A percentile compares a stretch with the other conserved stretches of the same genome.
phyloP scores from a whole-genome alignment of 202 grass and related monocot genomes.

The Bolboschoenoplectus hybrid region DNA sequence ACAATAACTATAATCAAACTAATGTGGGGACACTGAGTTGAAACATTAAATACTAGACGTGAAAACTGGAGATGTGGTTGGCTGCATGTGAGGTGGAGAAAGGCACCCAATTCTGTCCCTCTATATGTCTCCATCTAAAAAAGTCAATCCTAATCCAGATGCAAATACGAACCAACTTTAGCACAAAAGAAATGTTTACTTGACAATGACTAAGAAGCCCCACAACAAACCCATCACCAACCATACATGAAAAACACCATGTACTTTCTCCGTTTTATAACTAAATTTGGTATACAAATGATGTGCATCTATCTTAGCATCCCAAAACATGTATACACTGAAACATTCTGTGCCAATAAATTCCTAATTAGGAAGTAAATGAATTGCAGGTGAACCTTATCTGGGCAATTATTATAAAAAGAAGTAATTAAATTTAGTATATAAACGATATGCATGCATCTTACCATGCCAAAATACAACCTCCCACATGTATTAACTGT shows the following conservation, averaged over 20 bases:
- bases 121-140: constrained; percentile 6
- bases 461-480: neutral
- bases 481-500: neutral
- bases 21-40: constrained; percentile 4
- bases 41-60: constrained; percentile 4
- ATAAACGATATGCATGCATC: neutral
- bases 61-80: constrained; percentile 19
- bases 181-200: constrained; percentile 50
- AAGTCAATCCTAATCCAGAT: constrained; percentile 52
- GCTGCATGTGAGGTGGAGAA: constrained; percentile 37
- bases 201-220: constrained; percentile 40
- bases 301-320: neutral
- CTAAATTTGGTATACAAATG: neutral
- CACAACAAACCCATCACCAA: neutral
- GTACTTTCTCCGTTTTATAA: neutral
- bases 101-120: constrained; percentile 21
- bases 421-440: neutral
- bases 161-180: constrained; percentile 26
- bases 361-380: neutral
- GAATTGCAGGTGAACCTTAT: neutral
- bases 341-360: neutral
- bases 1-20: constrained; percentile 13
- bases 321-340: neutral
- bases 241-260: neutral
- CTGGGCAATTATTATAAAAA: neutral